Base-by-base conservation (phyloP, 768 basidiomycete genomes). In the Mrakia frigida region DNA sequence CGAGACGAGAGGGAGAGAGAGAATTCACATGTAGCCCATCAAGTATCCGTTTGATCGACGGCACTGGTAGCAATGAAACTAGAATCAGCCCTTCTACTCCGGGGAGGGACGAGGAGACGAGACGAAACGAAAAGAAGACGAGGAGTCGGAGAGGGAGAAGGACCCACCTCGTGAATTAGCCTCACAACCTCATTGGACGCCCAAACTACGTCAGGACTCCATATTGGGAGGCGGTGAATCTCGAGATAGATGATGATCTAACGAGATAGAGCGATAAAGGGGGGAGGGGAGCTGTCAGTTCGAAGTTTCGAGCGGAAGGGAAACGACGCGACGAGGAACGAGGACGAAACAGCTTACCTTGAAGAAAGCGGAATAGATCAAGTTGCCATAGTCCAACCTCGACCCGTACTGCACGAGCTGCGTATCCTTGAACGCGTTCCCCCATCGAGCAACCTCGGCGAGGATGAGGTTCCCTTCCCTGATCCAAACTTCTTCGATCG, bases 241-340 rank as follows among this genome's bases (percentile, higher is more conserved):
- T 65, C 63, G 35, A 65, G 63, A 18, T 35, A 65, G 63, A 65
- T 65, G 28, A 65, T 28, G 63, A 65, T 65, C 63, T 65, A 1
- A 16, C n/a, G 37, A 16, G 59, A 46, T 6, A 46, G 14, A 46
- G 43, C 9, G 14, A 46, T 7, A 46, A 46, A 50, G 46, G 63
- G 11, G 31, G 6, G 35, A 61, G 18, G 56, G 4, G 6, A 28
- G 16, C 56, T 21, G 6, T 59, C 28, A 41, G 39, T 41, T 11
- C 11, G n/a, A n/a, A n/a, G n/a, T 41, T 41, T 41, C 39, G 5
- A 11, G 56, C 18, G 6, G 60, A 61, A 6, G 13, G 60, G 28
- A 61, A 2, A 5, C n/a, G 63, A 35, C 63, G 37, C 6, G 16
- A 14, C 63, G 37, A n/a, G 56, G 56, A 31, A 18, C 56, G 56